Percentiles rank a stretch among this genome's conserved stretches.
Conservation (phyloP, 495 filamentous ascomycete genomes). For the Articulospora tetracladia region DNA sequence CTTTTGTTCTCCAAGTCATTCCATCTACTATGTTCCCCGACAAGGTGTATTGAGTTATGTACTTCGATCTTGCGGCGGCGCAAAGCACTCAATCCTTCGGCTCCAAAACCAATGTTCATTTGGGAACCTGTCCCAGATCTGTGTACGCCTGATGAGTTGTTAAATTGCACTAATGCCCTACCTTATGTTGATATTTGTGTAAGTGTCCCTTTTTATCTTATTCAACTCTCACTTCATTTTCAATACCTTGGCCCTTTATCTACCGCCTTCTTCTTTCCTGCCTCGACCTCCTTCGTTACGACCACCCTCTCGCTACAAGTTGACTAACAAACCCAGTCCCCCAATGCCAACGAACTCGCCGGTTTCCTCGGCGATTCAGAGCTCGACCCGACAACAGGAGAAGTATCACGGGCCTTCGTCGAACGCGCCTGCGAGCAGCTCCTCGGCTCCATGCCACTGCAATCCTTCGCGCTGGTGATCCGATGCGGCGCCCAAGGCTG, state of each 20-base stretch:
- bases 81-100: constrained; percentile 14
- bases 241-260: too few relatives aligned
- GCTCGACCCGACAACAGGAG: constrained; percentile 39
- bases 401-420: constrained; percentile 46
- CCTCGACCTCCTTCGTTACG: too few relatives aligned
- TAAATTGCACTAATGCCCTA: constrained; percentile 66
- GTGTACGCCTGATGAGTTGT: constrained; percentile 71
- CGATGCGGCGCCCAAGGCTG: constrained; percentile 46
- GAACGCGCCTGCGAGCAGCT: constrained; percentile 51
- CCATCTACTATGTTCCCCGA: constrained; percentile 82
- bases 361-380: constrained; percentile 65
- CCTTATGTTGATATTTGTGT: constrained; percentile 72
- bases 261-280: too few relatives aligned
- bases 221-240: too few relatives aligned
- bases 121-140: constrained; percentile 96
- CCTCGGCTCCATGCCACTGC: constrained; percentile 47
- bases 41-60: constrained; percentile 72
- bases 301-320: too few relatives aligned
- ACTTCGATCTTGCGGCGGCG: constrained; percentile 50
- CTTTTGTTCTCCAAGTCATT: constrained; percentile 71
- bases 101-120: constrained; percentile 64
- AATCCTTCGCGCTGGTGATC: constrained; percentile 51
- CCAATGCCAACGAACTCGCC: constrained; percentile 82
- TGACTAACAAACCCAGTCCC: constrained; percentile 42
- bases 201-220: background rate